phyloP scores from a whole-genome alignment of 805 yeast genomes.

The Dipodascus geniculatus region DNA sequence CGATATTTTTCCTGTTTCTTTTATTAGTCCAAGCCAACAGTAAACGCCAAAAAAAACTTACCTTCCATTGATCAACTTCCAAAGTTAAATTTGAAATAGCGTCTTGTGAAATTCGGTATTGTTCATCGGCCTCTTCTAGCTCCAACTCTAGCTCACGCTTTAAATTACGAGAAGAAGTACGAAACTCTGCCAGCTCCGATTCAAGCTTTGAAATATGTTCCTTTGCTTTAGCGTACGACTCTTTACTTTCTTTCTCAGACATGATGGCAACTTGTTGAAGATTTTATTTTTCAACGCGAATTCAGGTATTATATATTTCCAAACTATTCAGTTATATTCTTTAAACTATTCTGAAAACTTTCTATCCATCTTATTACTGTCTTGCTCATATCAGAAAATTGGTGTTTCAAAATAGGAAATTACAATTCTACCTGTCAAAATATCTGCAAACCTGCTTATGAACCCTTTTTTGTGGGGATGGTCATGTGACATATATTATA shows the following conservation, averaged over 20 bases:
- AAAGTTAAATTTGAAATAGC: constrained; percentile 1
- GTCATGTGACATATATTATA: not conserved
- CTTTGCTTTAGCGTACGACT: constrained; percentile 4
- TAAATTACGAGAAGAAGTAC: constrained; percentile 32
- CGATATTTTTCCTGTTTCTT: constrained; percentile 13
- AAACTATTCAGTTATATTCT: too few relatives aligned
- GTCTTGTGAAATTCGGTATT: constrained; percentile 16
- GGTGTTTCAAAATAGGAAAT: not conserved
- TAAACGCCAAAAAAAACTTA: not conserved
- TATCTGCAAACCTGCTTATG: too few relatives aligned
- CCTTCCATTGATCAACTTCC: constrained; percentile 9
- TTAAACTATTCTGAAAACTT: too few relatives aligned
- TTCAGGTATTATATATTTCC: too few relatives aligned
- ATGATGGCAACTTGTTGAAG: not conserved
- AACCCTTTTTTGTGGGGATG: too few relatives aligned
- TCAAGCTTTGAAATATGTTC: constrained; percentile 32
- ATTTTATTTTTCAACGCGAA: too few relatives aligned
- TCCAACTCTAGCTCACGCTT: constrained; percentile 36
- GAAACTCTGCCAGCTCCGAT: constrained; percentile 32
- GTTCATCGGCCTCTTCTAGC: constrained; percentile 24
- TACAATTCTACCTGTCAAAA: not conserved
- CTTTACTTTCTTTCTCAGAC: not conserved
- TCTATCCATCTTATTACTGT: too few relatives aligned
- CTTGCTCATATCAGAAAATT: not conserved
- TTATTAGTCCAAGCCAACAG: not conserved